Evolutionary conservation across 257 asterid genomes (phyloP), one percentile per base, ranked within the genome.

Genomic region (Eustoma russellianum): DNA sequence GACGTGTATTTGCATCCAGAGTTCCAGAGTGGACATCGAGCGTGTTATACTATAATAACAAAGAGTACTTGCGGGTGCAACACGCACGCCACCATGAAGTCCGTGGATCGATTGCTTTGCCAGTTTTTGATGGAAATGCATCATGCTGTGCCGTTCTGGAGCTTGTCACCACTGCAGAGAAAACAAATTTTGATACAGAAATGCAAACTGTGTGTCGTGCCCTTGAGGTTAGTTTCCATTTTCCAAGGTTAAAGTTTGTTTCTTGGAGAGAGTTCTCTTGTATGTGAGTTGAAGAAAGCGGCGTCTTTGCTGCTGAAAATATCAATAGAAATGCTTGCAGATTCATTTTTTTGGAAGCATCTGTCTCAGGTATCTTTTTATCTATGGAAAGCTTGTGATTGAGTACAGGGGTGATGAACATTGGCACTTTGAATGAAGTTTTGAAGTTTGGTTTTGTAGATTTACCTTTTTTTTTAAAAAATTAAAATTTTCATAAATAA

Each of bases 1-100:
- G 98, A 56, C 94, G 98, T 38, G 98, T 91, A 38, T 91, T 76
- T 71, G 50, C 76, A 41, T 86, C 96, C 5, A 78, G 71, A 67
- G 66, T 84, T 46, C 96, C 95, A 9, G 98, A 87, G 72, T 91
- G 98, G 98, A 87, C 98, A 11, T 82, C 98, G 66, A 82, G 81
- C 65, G 80, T 91, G 44, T 33, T 48, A 72, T 91, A 78, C 74
- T 91, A 91, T 62, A 80, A 63, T 38, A 73, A 77, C 69, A 70
- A 74, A 16, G 98, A 90, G 79, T 90, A 82, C 63, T 47, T 82
- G 51, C 74, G 98, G 52, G 71, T 78, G 50, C 83, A 78, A 33
- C 61, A 90, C 68, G 98, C 96, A 7, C 65, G 69, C 55, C 74
- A 75, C 50, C 86, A 90, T 75, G 69, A 82, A 64, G 87, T 90